Conservation (phyloP, 495 filamentous ascomycete species). For the Cudoniella acicularis region DNA sequence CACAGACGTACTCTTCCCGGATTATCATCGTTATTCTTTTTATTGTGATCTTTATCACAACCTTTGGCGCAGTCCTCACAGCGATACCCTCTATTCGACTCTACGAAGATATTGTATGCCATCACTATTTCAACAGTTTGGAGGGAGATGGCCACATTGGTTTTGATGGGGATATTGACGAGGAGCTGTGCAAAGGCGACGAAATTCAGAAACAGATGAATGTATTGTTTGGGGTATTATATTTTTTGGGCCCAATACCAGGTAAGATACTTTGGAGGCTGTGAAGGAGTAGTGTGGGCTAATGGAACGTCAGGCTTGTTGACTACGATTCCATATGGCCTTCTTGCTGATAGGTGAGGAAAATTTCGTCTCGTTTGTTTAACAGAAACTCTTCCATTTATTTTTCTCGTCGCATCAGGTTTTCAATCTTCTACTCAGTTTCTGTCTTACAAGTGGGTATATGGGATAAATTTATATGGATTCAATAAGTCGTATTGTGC, state of each 20-base stretch:
- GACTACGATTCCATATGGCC: conserved; percentile 32
- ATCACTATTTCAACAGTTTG: conserved; percentile 26
- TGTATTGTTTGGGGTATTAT: conserved; percentile 27
- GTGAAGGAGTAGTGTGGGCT: conserved; percentile 11
- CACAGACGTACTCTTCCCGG: background rate
- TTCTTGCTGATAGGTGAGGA: conserved; percentile 37
- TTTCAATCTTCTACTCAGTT: no score
- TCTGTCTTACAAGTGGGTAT: no score
- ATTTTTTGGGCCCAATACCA: conserved; percentile 15
- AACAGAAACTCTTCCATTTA: background rate
- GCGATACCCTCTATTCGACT: conserved; percentile 26
- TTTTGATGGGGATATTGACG: conserved; percentile 26
- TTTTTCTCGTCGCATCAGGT: background rate
- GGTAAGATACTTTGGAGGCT: conserved; percentile 9
- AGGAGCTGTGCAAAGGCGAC: conserved; percentile 32
- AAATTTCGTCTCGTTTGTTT: background rate
- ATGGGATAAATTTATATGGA: no score
- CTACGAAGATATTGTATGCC: conserved; percentile 37
- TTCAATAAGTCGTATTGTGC: no score
- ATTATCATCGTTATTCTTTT: conserved; percentile 11
- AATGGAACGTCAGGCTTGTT: conserved; percentile 30
- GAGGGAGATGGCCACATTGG: conserved; percentile 13
- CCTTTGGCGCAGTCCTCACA: conserved; percentile 11
- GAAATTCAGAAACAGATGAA: conserved; percentile 32
- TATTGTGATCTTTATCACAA: conserved; percentile 8